These are phyloP conservation scores for Stagonosporopsis cucurbitacearum DNA, from an alignment of 2,329 filamentous ascomycete species.

Conservation along the genomic window DNA sequence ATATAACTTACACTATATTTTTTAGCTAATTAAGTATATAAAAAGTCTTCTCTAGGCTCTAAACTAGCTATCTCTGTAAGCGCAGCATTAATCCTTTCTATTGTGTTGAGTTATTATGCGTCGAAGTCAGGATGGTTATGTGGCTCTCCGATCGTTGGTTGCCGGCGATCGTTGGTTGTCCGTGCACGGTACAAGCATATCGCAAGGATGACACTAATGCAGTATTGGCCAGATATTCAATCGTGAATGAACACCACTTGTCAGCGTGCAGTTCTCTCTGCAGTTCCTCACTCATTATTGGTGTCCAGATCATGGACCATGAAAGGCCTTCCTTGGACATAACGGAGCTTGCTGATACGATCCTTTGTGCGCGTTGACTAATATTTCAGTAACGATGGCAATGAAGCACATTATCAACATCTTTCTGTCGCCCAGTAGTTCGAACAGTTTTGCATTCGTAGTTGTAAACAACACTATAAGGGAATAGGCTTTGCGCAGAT, in stretches of 20 bases:
- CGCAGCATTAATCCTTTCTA: neutral
- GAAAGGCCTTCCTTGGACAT: neutral
- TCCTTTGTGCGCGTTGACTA: neutral
- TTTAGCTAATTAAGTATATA: neutral
- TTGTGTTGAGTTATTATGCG: neutral
- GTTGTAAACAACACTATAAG: neutral
- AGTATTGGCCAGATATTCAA: neutral
- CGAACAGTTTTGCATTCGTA: neutral
- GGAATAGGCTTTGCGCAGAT: neutral
- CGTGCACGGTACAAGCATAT: neutral
- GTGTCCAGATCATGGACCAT: neutral
- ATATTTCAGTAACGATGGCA: neutral
- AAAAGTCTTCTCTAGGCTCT: neutral
- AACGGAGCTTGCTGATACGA: neutral
- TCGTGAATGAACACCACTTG: neutral
- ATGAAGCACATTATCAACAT: neutral
- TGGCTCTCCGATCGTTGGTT: neutral
- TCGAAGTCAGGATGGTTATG: neutral
- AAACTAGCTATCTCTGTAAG: neutral
- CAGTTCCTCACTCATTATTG: neutral
- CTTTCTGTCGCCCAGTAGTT: neutral
- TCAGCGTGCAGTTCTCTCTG: neutral
- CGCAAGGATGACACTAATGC: neutral
- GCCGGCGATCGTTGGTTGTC: neutral
- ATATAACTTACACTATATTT: neutral